phyloP scores from a whole-genome alignment of 495 filamentous ascomycete species.

The Penicillium lividum region DNA sequence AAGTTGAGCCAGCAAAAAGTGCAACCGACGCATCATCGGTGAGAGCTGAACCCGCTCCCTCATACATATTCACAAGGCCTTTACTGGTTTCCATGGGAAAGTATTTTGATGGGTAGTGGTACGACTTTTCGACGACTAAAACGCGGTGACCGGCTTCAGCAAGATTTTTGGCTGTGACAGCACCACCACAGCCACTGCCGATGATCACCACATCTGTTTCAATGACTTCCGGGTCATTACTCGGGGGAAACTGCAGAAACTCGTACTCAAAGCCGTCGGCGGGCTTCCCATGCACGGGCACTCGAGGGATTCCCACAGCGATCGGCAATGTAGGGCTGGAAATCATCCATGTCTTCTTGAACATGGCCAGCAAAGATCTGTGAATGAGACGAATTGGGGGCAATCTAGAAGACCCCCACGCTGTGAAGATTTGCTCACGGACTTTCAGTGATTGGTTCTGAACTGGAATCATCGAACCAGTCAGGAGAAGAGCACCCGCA shows the following conservation, averaged over 20 bases:
- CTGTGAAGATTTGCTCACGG: slow-evolving; percentile 60
- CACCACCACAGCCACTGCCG: slow-evolving; percentile 87
- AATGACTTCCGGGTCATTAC: slow-evolving; percentile 52
- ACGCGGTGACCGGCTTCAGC: slow-evolving; percentile 71
- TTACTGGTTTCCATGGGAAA: slow-evolving; percentile 68
- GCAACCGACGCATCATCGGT: slow-evolving; percentile 64
- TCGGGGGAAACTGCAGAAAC: slow-evolving; percentile 53
- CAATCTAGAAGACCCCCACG: slow-evolving; percentile 60
- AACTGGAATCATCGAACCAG: slow-evolving; percentile 62
- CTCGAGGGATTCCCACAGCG: slow-evolving; percentile 62
- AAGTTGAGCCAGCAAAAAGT: slow-evolving; percentile 68
- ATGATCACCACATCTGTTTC: slow-evolving; percentile 86
- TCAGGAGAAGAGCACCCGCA: slow-evolving; percentile 68
- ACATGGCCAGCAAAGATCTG: slow-evolving; percentile 55
- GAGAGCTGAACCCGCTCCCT: slow-evolving; percentile 52
- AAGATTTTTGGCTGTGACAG: slow-evolving; percentile 76
- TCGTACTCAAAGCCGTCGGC: slow-evolving; percentile 55
- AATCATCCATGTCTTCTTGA: slow-evolving; percentile 60
- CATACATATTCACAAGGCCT: slow-evolving; percentile 63
- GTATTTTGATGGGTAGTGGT: slow-evolving; percentile 68
- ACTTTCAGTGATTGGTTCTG: slow-evolving; percentile 61
- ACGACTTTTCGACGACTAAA: slow-evolving; percentile 79
- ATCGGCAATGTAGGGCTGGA: slow-evolving; percentile 57
- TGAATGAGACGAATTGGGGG: slow-evolving; percentile 57
- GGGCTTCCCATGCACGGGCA: slow-evolving; percentile 61